Conservation (phyloP, 1,284 basidiomycete genomes). For the Leccinum subspadiceum region DNA sequence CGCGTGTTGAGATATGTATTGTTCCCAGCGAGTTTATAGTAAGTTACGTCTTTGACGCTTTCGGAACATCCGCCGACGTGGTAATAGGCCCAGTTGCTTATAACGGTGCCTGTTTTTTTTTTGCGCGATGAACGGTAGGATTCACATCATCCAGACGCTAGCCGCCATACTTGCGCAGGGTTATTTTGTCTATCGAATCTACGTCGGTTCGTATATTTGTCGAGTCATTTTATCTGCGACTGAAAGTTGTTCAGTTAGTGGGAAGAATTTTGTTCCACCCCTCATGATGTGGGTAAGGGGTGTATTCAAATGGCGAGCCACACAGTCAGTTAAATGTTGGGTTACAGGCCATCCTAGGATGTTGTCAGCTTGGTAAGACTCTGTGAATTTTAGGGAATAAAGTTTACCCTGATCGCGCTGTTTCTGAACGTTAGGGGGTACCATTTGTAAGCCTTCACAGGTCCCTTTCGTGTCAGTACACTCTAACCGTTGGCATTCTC, state of each 20-base stretch:
- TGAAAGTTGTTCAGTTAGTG: neutral
- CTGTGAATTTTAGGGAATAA: neutral
- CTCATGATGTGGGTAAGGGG: neutral
- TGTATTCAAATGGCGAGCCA: neutral
- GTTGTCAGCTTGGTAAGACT: conserved; percentile 6
- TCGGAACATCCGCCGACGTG: neutral
- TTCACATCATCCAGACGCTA: conserved; percentile 4
- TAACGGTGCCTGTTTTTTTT: neutral
- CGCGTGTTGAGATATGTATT: neutral
- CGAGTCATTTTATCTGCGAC: neutral
- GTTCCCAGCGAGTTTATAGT: conserved; percentile 18
- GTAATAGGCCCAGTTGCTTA: conserved; percentile 10
- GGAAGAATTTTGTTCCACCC: neutral
- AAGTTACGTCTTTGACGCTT: neutral
- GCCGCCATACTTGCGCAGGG: conserved; percentile 2
- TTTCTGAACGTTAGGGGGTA: neutral
- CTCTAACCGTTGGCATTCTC: neutral
- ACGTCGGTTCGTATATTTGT: conserved; percentile 5
- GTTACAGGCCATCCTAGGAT: neutral
- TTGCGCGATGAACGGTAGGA: neutral
- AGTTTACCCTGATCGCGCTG: neutral
- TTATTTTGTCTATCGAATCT: conserved; percentile 19
- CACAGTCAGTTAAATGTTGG: neutral
- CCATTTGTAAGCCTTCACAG: neutral
- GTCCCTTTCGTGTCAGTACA: neutral